These are phyloP conservation scores for Psophocarpus tetragonolobus DNA, from an alignment of 306 rosid species.

Conservation along the genomic window DNA sequence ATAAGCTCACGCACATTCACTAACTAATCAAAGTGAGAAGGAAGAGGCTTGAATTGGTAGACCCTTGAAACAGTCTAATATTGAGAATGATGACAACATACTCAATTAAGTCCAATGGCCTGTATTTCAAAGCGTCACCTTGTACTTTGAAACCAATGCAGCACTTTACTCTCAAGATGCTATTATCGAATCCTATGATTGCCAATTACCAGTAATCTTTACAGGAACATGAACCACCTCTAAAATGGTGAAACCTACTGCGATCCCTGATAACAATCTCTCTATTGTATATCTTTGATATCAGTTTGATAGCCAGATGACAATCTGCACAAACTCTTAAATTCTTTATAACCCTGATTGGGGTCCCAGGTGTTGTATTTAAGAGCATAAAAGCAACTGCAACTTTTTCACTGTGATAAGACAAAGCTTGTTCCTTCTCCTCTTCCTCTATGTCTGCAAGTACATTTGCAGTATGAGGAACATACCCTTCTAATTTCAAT, in stretches of 20 bases:
- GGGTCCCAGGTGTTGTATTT: conserved; percentile 54
- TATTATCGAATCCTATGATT: conserved; percentile 19
- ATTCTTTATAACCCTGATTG: conserved; percentile 60
- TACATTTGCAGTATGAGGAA: conserved; percentile 59
- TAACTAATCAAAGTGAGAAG: conserved; percentile 10
- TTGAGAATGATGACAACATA: not conserved
- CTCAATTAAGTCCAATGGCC: not conserved
- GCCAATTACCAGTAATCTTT: conserved; percentile 55
- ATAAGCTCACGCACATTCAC: not conserved
- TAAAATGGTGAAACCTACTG: conserved; percentile 61
- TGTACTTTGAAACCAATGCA: not conserved
- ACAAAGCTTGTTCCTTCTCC: conserved; percentile 66
- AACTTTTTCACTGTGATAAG: conserved; percentile 62
- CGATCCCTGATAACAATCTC: conserved; percentile 58
- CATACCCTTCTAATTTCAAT: conserved; percentile 61
- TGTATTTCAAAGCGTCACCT: not conserved
- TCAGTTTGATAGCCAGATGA: conserved; percentile 62
- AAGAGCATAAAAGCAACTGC: conserved; percentile 64
- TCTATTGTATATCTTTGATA: conserved; percentile 56
- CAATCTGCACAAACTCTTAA: conserved; percentile 63
- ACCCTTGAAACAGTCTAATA: not conserved
- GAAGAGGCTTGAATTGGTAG: conserved; percentile 4
- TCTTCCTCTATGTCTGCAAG: conserved; percentile 63
- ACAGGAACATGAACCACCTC: conserved; percentile 58
- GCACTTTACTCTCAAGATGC: conserved; percentile 8